Evolutionary conservation across 1,284 basidiomycete genomes (phyloP), one percentile per base, ranked within the genome.

Genomic region (Moesziomyces sp.): DNA sequence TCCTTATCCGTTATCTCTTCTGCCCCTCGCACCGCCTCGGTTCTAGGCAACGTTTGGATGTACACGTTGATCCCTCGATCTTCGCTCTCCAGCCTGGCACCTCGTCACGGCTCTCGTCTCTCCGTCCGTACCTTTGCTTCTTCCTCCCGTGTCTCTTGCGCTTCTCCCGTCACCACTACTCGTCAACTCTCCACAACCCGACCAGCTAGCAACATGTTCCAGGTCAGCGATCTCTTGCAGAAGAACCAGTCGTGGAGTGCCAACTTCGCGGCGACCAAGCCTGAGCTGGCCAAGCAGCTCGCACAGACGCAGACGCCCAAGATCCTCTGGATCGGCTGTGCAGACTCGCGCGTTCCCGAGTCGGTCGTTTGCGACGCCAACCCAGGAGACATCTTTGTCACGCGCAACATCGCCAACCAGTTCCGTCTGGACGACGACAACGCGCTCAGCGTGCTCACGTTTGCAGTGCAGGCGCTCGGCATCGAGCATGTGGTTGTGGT

Each of bases 401-500:
- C 83, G 58, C 80, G 85, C 49, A 85, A 85, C 76, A 81, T 86
- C 24, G 85, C 85, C 33, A 84, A 85, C 64, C 85, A 85, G 71
- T 90, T 94, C 86, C 91, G 90, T 74, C 86, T 87, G 1, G 86
- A 91, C 66, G 95, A 98, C 84, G 89, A 90, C 78, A 93, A 89
- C 73, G 90, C 90, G 1, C 87, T 90, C 51, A 89, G 93, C 1
- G 92, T 93, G 2, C 88, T 98, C 66, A 87, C 89, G 9, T 97
- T 92, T 84, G 94, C 92, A 9, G 87, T 97, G 43, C 88, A 89
- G 72, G 86, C 88, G 74, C 87, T 97, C 61, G 91, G 91, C 59
- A 91, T 95, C 45, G 88, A 92, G 84, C 92, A 97, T 86, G 91
- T 94, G 69, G 87, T 93, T 61, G 86, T 94, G 10, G 71, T 82